phyloP scores from a whole-genome alignment of 495 filamentous ascomycete species.

The Trichoderma asperelloides region DNA sequence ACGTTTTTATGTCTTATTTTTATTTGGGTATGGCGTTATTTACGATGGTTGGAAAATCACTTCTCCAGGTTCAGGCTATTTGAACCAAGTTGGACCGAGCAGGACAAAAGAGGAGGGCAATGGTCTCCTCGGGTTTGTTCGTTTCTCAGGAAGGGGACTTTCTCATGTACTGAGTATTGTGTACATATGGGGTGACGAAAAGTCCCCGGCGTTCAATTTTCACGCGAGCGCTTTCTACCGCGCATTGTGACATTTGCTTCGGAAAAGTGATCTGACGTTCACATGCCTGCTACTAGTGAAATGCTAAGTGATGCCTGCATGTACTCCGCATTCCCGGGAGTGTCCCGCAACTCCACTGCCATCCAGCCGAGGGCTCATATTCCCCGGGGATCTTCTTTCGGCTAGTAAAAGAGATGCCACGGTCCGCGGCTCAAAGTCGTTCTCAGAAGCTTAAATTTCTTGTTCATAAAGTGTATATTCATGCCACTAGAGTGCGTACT shows the following conservation, averaged over 20 bases:
- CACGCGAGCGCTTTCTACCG: not conserved
- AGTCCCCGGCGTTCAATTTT: not conserved
- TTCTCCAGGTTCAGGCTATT: not conserved
- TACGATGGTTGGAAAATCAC: not conserved
- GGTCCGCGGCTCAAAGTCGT: not conserved
- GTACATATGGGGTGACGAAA: conserved; percentile 4
- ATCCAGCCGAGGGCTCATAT: not conserved
- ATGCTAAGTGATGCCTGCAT: not conserved
- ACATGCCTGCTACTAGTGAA: not conserved
- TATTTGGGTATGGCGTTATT: not conserved
- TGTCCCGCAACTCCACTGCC: not conserved
- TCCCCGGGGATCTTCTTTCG: not conserved
- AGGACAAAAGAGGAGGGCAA: not conserved
- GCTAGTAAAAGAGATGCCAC: not conserved
- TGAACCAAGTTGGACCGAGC: not conserved
- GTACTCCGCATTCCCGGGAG: not conserved
- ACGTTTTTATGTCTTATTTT: not conserved
- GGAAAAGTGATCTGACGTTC: not conserved
- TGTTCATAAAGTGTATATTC: not conserved
- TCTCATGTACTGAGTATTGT: not conserved
- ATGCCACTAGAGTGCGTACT: not conserved
- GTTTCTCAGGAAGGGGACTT: not conserved
- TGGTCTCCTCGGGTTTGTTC: not conserved
- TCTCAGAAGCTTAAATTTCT: not conserved
- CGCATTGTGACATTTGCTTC: not conserved